Base-by-base conservation (phyloP, 179 eudicot species). In the Silene coronaria region DNA sequence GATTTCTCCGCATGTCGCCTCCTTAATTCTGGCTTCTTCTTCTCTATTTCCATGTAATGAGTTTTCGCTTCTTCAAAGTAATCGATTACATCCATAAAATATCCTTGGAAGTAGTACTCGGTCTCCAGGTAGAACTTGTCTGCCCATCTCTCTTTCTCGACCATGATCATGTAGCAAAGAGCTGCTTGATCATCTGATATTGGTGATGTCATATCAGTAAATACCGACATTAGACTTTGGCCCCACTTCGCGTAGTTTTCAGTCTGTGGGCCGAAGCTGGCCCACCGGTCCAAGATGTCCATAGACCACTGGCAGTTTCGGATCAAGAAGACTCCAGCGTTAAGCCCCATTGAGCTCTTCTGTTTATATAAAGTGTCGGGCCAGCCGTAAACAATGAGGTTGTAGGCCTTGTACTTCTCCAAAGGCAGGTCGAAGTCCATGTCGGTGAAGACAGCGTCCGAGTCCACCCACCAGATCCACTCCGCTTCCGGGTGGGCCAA, bases 251-350 rank as follows among this genome's bases (percentile, higher is more conserved):
- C 81, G 17, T 74, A 84, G 12, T 84, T 76, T 30, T 84, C 77
- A 23, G 80, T 83, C 23, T 81, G 75, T 30, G 92, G 90, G 30
- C 90, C 89, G 81, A 89, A 86, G 2, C 36, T 53, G n/a, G 83
- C 87, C 92, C 92, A 89, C 24, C 58, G 65, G 1, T 78, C 85
- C 23, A 89, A 13, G 16, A 87, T 23, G 12, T 84, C 80, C 85
- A 89, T 84, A 2, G 92, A 84, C 91, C 92, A 89, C 34, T 89
- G 91, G 42, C 91, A 87, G 78, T 87, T 89, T 2, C 89, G 82
- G 13, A 89, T 77, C 6, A 87, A 58, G 21, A 89, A 84, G 0
- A 88, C 86, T 22, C 87, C 88, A 2, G 88, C 86, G 63, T 88
- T 86, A 0, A 86, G 76, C 34, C 84, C 86, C 2, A 68, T 42